Base-by-base conservation (phyloP, 805 yeast genomes). In the Ogataea ganodermae region DNA sequence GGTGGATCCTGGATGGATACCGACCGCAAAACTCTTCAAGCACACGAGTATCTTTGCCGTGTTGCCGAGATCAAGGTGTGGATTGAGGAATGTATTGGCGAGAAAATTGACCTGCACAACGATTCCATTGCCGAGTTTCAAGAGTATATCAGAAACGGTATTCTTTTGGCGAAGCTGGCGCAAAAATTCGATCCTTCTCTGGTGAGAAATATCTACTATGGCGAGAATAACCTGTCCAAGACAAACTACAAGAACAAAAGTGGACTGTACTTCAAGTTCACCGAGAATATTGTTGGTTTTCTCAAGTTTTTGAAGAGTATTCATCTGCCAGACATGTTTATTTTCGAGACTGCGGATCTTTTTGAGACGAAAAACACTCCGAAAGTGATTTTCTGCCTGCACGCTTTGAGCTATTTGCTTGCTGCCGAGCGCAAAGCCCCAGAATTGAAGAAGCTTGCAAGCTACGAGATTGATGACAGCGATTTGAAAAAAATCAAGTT, bases 331-430 rank as follows among this genome's bases (percentile, higher is more conserved):
- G 91, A 88, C 47, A 75, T 90, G 45, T 94, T 91, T 65, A 78
- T 86, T 41, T 94, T 94, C 63, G 99, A 92, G 63, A 77, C 91
- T 49, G 90, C 96, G 3, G 99, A 94, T 66, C 73, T 94, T 30
- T 94, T 90, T 67, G 97, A 94, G 61, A 84, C 85, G 61, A 91
- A 89, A 60, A 87, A 92, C 61, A 79, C 91, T 17, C 98, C 98
- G 13, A 91, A 89, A 61, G 98, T 94, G 21, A 86, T 94, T 62
- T 90, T 89, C 67, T 91, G 97, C 57, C 68, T 94, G 30, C 97
- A 92, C 69, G 97, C 97, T 2, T 69, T 92, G 53, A 83, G 90
- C 42, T 88, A 80, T 56, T 80, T 89, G 62, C 73, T 94, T 46
- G 76, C 84, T 49, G 73, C 75, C 55, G 72, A 80, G 22, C 76